Percentiles rank a stretch among this genome's conserved stretches.
Evolutionary conservation across 2,329 filamentous ascomycete genomes (phyloP).

Genomic region (Fusarium succisae): DNA sequence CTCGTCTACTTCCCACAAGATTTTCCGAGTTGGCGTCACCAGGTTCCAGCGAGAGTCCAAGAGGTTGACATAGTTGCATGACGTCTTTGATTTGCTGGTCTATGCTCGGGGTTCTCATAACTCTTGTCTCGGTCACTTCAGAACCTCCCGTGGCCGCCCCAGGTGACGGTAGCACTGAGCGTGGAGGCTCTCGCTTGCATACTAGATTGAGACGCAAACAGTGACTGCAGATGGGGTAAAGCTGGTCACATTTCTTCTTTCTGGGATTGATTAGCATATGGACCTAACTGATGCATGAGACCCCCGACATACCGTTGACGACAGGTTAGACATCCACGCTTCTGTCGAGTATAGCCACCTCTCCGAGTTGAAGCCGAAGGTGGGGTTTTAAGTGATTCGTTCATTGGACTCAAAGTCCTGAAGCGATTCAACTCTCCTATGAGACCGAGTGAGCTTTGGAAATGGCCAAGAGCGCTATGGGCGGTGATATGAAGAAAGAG

Average conservation of each 20-base stretch:
- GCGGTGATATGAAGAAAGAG: not conserved
- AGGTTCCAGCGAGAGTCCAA: not conserved
- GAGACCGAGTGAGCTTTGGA: too few relatives aligned
- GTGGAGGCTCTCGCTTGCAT: not conserved
- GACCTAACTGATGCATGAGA: not conserved
- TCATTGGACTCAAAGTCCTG: not conserved
- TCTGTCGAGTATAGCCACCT: constrained; percentile 32
- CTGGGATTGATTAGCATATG: not conserved
- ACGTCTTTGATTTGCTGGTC: not conserved
- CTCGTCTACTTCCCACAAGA: not conserved
- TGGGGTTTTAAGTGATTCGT: not conserved
- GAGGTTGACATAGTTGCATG: not conserved
- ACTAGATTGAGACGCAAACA: not conserved
- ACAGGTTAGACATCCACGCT: constrained; percentile 36
- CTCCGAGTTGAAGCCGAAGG: not conserved
- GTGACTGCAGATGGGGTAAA: not conserved
- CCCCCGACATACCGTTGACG: constrained; percentile 11
- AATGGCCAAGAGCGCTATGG: not conserved
- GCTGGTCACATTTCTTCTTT: not conserved
- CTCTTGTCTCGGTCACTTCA: not conserved
- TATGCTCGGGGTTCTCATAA: not conserved
- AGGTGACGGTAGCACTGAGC: not conserved
- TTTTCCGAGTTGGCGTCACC: not conserved
- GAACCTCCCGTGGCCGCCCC: not conserved
- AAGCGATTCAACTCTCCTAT: not conserved